These are phyloP conservation scores for Stagonosporopsis cucurbitacearum DNA, from an alignment of 2,329 filamentous ascomycete species.

Conservation along the genomic window DNA sequence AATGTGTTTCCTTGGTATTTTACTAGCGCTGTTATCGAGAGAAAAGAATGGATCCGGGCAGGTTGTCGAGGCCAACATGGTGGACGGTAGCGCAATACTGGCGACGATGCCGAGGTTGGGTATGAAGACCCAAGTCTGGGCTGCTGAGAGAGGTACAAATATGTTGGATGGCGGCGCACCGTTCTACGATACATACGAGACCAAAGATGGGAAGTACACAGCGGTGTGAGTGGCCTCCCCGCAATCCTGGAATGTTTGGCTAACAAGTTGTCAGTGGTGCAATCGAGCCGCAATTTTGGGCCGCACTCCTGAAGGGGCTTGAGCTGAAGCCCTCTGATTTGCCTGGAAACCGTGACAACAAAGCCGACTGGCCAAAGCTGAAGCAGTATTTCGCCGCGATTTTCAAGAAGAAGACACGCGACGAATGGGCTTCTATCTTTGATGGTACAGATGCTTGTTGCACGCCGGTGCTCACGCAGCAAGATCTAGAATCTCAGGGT, in stretches of 20 bases:
- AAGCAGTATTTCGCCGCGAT: constrained; percentile 63
- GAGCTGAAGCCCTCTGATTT: constrained; percentile 59
- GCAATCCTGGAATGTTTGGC: background rate
- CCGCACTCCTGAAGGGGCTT: constrained; percentile 69
- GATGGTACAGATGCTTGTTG: constrained; percentile 92
- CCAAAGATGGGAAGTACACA: constrained; percentile 77
- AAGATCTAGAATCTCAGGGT: constrained; percentile 69
- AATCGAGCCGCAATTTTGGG: constrained; percentile 86
- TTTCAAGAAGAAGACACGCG: constrained; percentile 74
- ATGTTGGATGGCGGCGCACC: constrained; percentile 83
- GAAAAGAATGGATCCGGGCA: constrained; percentile 73
- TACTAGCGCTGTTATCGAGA: constrained; percentile 77
- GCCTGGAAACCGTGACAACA: constrained; percentile 63
- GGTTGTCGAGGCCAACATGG: constrained; percentile 96
- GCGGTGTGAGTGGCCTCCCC: constrained; percentile 62
- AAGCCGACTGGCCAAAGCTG: constrained; percentile 71
- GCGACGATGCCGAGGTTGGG: constrained; percentile 77
- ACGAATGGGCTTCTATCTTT: constrained; percentile 85
- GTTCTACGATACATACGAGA: constrained; percentile 90
- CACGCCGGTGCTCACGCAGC: constrained; percentile 81
- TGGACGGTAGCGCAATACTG: constrained; percentile 83
- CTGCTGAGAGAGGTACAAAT: constrained; percentile 72
- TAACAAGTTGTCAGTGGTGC: constrained; percentile 63
- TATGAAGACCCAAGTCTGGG: constrained; percentile 68
- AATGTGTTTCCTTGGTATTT: constrained; percentile 78